phyloP scores from a whole-genome alignment of 2,329 filamentous ascomycete species.

The Penicillium hesseltinei region DNA sequence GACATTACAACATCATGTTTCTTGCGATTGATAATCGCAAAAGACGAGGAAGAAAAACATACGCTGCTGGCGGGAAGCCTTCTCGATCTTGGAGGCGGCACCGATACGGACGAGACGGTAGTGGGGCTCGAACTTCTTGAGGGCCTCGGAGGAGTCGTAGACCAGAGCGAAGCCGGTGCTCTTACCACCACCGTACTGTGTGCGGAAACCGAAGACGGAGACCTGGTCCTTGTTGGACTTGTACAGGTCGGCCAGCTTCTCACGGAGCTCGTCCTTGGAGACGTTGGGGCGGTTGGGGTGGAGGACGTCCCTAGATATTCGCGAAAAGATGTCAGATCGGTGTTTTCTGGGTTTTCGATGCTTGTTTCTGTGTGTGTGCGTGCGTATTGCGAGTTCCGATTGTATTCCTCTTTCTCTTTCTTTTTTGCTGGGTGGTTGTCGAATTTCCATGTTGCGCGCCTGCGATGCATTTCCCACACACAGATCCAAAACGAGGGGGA shows the following conservation, averaged over 20 bases:
- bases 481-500: slow-evolving; percentile 14
- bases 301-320: slow-evolving; percentile 80
- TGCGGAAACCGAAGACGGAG: slow-evolving; percentile 97
- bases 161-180: slow-evolving; percentile 97
- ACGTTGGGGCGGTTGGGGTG: slow-evolving; percentile 98
- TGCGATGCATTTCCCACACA: slow-evolving; percentile 14
- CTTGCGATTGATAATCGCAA: neutral
- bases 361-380: slow-evolving; percentile 8
- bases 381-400: slow-evolving; percentile 6
- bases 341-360: slow-evolving; percentile 3
- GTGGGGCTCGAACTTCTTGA: slow-evolving; percentile 99
- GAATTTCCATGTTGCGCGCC: slow-evolving; percentile 12
- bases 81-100: slow-evolving; percentile 91
- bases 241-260: slow-evolving; percentile 93
- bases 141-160: slow-evolving; percentile 96
- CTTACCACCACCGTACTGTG: slow-evolving; percentile 99
- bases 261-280: slow-evolving; percentile 97
- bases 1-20: neutral
- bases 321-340: slow-evolving; percentile 24
- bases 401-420: neutral
- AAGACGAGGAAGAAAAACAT: slow-evolving; percentile 52
- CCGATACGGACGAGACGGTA: slow-evolving; percentile 96
- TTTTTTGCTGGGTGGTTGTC: slow-evolving; percentile 3
- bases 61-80: slow-evolving; percentile 98
- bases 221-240: slow-evolving; percentile 98